Percentiles rank a stretch among this genome's conserved stretches.
Evolutionary conservation across 1,284 basidiomycete species (phyloP).

Genomic region (Leucoagaricus sp.): DNA sequence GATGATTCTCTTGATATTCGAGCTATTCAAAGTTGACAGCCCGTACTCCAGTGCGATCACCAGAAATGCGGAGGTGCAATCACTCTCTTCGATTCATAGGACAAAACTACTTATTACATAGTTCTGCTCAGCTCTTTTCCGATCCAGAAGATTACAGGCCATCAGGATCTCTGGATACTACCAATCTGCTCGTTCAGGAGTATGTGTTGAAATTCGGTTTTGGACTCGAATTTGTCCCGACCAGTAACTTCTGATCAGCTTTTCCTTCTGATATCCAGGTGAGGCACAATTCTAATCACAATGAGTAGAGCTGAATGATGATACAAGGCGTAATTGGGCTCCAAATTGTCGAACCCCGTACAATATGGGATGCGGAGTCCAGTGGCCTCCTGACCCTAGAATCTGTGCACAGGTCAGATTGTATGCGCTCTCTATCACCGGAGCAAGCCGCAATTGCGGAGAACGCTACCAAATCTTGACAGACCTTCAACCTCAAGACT

Average conservation of each 20-base stretch:
- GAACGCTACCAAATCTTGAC: neutral
- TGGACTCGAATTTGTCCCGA: conserved; percentile 46
- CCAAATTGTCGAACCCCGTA: neutral
- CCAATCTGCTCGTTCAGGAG: conserved; percentile 23
- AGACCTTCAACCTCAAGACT: too few species aligned
- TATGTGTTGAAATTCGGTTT: conserved; percentile 44
- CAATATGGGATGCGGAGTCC: neutral
- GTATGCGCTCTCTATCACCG: neutral
- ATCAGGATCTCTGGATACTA: conserved; percentile 37
- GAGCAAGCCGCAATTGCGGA: conserved; percentile 5
- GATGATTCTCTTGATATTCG: neutral
- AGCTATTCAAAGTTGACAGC: conserved; percentile 5
- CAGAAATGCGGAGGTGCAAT: conserved; percentile 19
- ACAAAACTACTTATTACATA: neutral
- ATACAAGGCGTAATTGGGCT: conserved; percentile 19
- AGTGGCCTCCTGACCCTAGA: neutral
- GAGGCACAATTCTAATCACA: conserved; percentile 1
- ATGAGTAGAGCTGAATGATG: conserved; percentile 15
- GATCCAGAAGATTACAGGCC: conserved; percentile 41
- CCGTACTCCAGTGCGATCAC: conserved; percentile 19
- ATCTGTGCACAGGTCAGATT: neutral
- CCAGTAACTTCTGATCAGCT: conserved; percentile 35
- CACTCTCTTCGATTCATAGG: neutral
- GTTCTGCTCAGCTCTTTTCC: conserved; percentile 26
- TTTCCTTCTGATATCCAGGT: conserved; percentile 28